Percentiles rank a stretch among this genome's conserved stretches.
Evolutionary conservation across 352 stramenopile genomes (phyloP).

Genomic region (Phytopythium sindhum): DNA sequence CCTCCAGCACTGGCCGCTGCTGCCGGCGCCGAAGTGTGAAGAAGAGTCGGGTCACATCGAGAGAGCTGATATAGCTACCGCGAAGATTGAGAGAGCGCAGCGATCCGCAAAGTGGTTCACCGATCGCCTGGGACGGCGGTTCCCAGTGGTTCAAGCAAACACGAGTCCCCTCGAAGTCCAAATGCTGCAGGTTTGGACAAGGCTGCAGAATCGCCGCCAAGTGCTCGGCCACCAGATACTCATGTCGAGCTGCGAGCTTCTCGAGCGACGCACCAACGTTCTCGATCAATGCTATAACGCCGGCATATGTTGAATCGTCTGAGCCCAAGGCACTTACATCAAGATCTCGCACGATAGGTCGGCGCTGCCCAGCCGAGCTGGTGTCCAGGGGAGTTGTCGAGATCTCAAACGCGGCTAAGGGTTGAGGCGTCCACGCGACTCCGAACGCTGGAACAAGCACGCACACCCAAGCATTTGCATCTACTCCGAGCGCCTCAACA

Average conservation of each 20-base stretch:
- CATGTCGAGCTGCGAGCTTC: neutral
- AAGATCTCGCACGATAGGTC: neutral
- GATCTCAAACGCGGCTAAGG: neutral
- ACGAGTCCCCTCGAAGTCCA: constrained; percentile 1
- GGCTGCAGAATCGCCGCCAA: neutral
- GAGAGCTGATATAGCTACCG: neutral
- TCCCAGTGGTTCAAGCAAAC: neutral
- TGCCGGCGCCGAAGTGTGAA: neutral
- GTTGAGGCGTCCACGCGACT: neutral
- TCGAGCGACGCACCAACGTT: neutral
- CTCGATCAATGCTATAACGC: neutral
- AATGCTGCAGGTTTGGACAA: constrained; percentile 1
- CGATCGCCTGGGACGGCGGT: neutral
- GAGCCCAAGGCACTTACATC: neutral
- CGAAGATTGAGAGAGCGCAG: neutral
- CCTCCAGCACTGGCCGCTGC: neutral
- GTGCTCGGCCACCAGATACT: neutral
- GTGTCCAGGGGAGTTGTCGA: neutral
- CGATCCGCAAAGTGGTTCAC: neutral
- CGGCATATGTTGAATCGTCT: neutral
- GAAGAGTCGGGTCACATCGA: neutral
- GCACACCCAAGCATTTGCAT: neutral
- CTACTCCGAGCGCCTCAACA: neutral
- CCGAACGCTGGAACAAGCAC: constrained; percentile 1
- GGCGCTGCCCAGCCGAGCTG: neutral